Evolutionary conservation across 1,139 yeast species (phyloP).

Genomic region (Protomyces inundatus): DNA sequence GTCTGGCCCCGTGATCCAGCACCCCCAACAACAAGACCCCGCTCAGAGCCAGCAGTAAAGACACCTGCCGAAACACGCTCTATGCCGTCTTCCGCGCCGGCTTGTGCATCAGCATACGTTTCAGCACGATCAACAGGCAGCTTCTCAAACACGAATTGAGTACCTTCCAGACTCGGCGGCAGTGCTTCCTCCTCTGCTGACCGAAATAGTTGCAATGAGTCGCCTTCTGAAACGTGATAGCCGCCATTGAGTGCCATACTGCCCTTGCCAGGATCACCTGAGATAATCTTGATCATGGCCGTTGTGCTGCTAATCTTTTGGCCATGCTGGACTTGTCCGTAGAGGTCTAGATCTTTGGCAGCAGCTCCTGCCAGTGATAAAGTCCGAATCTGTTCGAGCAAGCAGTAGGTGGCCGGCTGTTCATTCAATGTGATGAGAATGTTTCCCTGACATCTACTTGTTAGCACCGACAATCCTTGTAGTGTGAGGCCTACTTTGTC

Average conservation of each 20-base stretch:
- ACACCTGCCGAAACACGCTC: neutral
- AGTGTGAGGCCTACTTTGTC: constrained; percentile 4
- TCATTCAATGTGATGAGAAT: constrained; percentile 20
- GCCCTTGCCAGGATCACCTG: constrained; percentile 26
- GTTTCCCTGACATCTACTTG: constrained; percentile 11
- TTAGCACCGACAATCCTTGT: neutral
- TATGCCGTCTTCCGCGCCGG: neutral
- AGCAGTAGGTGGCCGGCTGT: constrained; percentile 17
- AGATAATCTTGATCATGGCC: constrained; percentile 15
- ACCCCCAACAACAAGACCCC: neutral
- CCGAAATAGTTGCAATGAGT: constrained; percentile 1
- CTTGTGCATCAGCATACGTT: neutral
- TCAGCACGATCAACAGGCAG: neutral
- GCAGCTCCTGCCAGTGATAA: constrained; percentile 3
- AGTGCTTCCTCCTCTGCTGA: neutral
- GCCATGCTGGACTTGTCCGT: constrained; percentile 13
- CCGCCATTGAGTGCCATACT: constrained; percentile 24
- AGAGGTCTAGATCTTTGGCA: constrained; percentile 10
- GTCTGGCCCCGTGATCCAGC: neutral
- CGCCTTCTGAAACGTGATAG: constrained; percentile 19
- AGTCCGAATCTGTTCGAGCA: constrained; percentile 8
- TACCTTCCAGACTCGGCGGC: neutral
- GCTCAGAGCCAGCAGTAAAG: neutral
- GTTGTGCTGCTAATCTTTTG: neutral
- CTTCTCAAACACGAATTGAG: neutral